These are phyloP conservation scores for Cercospora zeina DNA, from an alignment of 2,329 filamentous ascomycete species.

Conservation along the genomic window DNA sequence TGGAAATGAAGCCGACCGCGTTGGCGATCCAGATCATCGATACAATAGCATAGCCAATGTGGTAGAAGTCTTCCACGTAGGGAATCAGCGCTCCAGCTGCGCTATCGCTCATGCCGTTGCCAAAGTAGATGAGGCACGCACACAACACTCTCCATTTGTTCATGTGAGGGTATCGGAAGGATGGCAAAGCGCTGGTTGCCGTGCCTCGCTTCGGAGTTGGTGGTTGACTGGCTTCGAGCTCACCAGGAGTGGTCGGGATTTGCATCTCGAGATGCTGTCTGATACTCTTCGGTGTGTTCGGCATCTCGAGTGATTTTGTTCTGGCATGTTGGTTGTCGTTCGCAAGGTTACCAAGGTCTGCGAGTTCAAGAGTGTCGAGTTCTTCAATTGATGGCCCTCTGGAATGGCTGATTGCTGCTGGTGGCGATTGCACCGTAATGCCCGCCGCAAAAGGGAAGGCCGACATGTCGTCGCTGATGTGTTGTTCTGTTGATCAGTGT, in stretches of 20 bases:
- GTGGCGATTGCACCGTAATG: background rate
- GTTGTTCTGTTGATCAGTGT: background rate
- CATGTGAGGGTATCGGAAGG: constrained; percentile 59
- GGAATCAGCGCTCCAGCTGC: constrained; percentile 76
- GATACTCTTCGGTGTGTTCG: background rate
- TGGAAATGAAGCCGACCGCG: constrained; percentile 65
- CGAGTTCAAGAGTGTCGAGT: constrained; percentile 34
- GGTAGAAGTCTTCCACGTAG: constrained; percentile 74
- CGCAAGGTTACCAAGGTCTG: constrained; percentile 26
- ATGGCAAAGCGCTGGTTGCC: constrained; percentile 55
- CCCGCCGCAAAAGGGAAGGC: background rate
- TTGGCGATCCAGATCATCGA: constrained; percentile 68
- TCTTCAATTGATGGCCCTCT: constrained; percentile 31
- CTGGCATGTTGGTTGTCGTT: background rate
- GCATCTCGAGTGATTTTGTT: constrained; percentile 9
- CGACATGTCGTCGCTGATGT: background rate
- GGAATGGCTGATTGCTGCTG: constrained; percentile 14
- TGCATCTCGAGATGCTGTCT: constrained; percentile 27
- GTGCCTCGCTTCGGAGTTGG: constrained; percentile 48
- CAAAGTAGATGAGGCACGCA: constrained; percentile 65
- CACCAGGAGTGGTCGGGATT: constrained; percentile 42
- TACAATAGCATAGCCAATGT: constrained; percentile 74
- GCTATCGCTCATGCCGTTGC: constrained; percentile 68
- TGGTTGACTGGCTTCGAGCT: constrained; percentile 58
- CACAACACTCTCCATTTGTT: constrained; percentile 69